phyloP scores from a whole-genome alignment of 2,329 filamentous ascomycete genomes.

The Raffaelea deltoideospora region DNA sequence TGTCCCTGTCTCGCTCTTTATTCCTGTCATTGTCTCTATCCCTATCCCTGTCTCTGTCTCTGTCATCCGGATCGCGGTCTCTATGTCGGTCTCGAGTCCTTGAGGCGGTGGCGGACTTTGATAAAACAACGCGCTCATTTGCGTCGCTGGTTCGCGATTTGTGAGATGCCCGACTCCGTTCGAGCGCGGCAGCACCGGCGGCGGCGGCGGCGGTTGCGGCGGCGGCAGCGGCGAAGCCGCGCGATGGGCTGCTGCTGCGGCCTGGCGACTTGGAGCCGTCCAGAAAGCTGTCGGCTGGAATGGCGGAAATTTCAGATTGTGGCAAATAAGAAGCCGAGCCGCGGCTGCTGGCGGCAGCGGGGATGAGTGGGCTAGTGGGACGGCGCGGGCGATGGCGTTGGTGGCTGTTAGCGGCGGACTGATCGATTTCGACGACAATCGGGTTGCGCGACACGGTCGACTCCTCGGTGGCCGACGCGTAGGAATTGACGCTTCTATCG shows the following conservation, averaged over 20 bases:
- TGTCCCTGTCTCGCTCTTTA: slow-evolving; percentile 16
- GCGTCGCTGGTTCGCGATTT: slow-evolving; percentile 17
- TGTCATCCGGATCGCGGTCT: slow-evolving; percentile 14
- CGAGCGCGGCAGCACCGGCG: slow-evolving; percentile 25
- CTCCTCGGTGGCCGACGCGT: slow-evolving; percentile 64
- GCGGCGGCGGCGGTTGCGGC: slow-evolving; percentile 21
- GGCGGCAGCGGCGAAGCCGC: slow-evolving; percentile 22
- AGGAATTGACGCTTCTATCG: slow-evolving; percentile 53
- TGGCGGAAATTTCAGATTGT: slow-evolving; percentile 75
- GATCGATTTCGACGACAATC: slow-evolving; percentile 79
- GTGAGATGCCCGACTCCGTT: slow-evolving; percentile 18
- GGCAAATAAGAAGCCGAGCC: slow-evolving; percentile 46
- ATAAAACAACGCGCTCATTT: slow-evolving; percentile 22
- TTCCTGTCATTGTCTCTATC: slow-evolving; percentile 15
- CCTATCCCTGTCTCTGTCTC: slow-evolving; percentile 1
- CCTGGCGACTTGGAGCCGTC: slow-evolving; percentile 36
- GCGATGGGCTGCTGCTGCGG: slow-evolving; percentile 26
- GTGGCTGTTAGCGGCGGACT: slow-evolving; percentile 14
- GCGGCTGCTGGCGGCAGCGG: slow-evolving; percentile 37
- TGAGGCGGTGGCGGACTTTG: slow-evolving; percentile 10
- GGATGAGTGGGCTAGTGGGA: slow-evolving; percentile 53
- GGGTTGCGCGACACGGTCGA: slow-evolving; percentile 64
- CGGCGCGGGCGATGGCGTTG: slow-evolving; percentile 33
- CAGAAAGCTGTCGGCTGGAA: slow-evolving; percentile 45
- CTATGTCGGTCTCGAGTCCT: slow-evolving; percentile 11